Evolutionary conservation across 176 grass and related monocot genomes (phyloP).

Genomic region (Cenchrus americanus): DNA sequence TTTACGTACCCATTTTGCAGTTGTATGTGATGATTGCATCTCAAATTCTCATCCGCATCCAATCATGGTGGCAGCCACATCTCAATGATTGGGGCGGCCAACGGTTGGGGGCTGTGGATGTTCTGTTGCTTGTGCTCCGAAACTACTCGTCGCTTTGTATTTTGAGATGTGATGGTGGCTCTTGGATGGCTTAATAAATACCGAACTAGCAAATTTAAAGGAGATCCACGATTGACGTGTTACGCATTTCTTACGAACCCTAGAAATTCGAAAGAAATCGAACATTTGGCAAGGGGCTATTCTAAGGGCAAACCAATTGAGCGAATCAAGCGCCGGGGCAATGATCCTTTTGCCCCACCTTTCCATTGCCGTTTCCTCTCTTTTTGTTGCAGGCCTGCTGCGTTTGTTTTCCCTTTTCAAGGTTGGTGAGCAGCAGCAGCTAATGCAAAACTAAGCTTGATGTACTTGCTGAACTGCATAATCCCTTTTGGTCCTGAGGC

Average conservation of each 20-base stretch:
- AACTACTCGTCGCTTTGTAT: background rate
- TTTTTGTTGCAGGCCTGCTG: background rate
- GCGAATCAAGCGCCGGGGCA: conserved; percentile 10
- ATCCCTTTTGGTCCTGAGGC: background rate
- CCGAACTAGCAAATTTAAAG: no score
- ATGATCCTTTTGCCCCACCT: conserved; percentile 36
- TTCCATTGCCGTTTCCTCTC: conserved; percentile 20
- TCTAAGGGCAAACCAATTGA: background rate
- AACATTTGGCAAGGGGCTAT: no score
- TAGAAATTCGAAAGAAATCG: no score
- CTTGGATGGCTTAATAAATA: background rate
- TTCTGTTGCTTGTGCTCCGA: background rate
- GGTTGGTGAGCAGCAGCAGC: background rate
- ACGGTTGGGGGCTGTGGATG: background rate
- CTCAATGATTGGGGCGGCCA: conserved; percentile 26
- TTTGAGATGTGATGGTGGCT: background rate
- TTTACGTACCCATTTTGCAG: no score
- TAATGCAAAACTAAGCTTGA: background rate
- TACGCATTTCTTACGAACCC: no score
- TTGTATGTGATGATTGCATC: background rate
- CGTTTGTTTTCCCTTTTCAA: background rate
- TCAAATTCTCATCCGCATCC: background rate
- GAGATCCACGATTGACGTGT: no score
- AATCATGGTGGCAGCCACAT: background rate
- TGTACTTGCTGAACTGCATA: conserved; percentile 19